A percentile compares a stretch with the other conserved stretches of the same genome.
phyloP scores from a whole-genome alignment of 1,284 basidiomycete species.

The Cryptococcus sp. region DNA sequence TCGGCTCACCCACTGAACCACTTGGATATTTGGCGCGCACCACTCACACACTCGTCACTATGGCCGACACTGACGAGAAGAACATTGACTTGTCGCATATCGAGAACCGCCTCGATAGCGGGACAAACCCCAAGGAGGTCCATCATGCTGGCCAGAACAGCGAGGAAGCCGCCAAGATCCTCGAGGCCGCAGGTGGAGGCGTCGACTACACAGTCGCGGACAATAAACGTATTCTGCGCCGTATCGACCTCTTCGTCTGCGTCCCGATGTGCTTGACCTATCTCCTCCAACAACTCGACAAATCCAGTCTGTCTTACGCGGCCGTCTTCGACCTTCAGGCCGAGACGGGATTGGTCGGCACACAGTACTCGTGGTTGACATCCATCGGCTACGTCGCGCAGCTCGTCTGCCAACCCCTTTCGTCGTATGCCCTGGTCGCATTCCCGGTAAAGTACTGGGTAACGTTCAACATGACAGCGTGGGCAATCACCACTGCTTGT shows the following conservation, averaged over 20 bases:
- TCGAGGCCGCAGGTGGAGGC: constrained; percentile 27
- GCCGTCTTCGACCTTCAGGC: constrained; percentile 42
- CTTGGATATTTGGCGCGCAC: too few species aligned
- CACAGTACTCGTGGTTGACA: constrained; percentile 35
- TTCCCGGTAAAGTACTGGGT: constrained; percentile 46
- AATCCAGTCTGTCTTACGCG: constrained; percentile 43
- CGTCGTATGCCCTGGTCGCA: constrained; percentile 32
- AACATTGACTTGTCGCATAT: too few species aligned
- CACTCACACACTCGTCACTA: too few species aligned
- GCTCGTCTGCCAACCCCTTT: constrained; percentile 37
- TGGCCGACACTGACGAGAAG: too few species aligned
- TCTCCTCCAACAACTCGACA: constrained; percentile 42
- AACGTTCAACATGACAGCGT: constrained; percentile 41
- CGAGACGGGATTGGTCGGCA: constrained; percentile 24
- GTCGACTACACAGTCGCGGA: constrained; percentile 30
- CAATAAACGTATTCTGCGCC: constrained; percentile 25
- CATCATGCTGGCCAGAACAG: too few species aligned
- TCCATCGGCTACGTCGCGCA: constrained; percentile 40
- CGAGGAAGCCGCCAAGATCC: constrained; percentile 32
- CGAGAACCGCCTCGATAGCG: too few species aligned
- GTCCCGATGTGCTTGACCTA: constrained; percentile 37
- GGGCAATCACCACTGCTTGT: constrained; percentile 30
- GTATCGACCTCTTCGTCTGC: constrained; percentile 32
- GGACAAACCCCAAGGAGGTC: too few species aligned
- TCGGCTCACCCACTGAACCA: too few species aligned